These are phyloP conservation scores for Rhodotorula mucilaginosa DNA, from an alignment of 1,284 basidiomycete genomes.

Conservation along the genomic window DNA sequence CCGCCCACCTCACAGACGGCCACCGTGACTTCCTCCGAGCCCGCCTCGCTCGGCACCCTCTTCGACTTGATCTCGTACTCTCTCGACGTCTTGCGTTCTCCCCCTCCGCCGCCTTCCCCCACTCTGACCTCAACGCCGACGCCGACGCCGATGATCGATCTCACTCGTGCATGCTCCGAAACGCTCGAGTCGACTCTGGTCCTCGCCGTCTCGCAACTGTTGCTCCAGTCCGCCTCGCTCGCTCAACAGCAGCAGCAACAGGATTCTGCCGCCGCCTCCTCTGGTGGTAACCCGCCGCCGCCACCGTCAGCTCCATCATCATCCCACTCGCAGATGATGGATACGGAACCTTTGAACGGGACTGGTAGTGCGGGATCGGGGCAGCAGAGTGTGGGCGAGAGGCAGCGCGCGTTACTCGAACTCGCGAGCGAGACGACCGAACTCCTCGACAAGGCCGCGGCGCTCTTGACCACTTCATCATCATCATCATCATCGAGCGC, in stretches of 20 bases:
- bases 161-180: slow-evolving; percentile 44
- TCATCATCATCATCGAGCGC: no score
- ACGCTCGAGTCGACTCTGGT: slow-evolving; percentile 68
- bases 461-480: background rate
- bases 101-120: slow-evolving; percentile 54
- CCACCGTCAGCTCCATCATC: no score
- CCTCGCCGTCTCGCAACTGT: slow-evolving; percentile 74
- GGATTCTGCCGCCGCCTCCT: background rate
- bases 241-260: slow-evolving; percentile 8
- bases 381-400: background rate
- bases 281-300: no score
- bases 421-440: slow-evolving; percentile 13
- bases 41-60: slow-evolving; percentile 72
- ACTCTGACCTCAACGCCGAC: slow-evolving; percentile 50
- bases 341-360: background rate
- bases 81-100: slow-evolving; percentile 61
- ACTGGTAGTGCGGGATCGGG: background rate
- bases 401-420: slow-evolving; percentile 17
- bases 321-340: background rate
- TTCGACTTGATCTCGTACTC: slow-evolving; percentile 71
- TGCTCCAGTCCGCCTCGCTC: slow-evolving; percentile 49
- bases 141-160: slow-evolving; percentile 36
- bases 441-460: slow-evolving; percentile 21
- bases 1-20: slow-evolving; percentile 45
- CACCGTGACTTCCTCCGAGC: slow-evolving; percentile 72